phyloP scores from a whole-genome alignment of 768 basidiomycete genomes.

The Baorangia bicolor region DNA sequence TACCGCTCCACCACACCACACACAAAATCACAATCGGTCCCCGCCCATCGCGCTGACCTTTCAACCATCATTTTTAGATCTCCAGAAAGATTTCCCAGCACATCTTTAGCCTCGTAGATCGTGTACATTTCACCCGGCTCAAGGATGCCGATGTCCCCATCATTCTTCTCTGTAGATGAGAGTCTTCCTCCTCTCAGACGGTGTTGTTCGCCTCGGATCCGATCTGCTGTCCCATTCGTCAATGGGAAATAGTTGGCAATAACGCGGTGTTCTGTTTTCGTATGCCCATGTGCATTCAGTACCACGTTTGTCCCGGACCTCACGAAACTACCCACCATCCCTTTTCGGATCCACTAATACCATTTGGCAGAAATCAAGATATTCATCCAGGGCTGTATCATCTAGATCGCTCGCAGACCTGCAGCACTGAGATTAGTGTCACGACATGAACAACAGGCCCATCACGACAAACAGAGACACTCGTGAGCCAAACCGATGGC shows the following conservation, averaged over 20 bases:
- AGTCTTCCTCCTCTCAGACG: conserved; percentile 6
- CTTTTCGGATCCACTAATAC: conserved; percentile 41
- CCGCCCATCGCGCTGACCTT: conserved; percentile 53
- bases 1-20: conserved; percentile 57
- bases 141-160: conserved; percentile 12
- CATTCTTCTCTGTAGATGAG: conserved; percentile 8
- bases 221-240: background rate
- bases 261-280: conserved; percentile 29
- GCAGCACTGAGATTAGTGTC: conserved; percentile 2
- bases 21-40: conserved; percentile 53
- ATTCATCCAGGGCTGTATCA: conserved; percentile 55
- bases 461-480: conserved; percentile 44
- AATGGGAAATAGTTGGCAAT: conserved; percentile 46
- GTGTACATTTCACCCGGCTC: conserved; percentile 61
- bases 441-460: conserved; percentile 6
- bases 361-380: conserved; percentile 62
- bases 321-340: conserved; percentile 24
- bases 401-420: conserved; percentile 57
- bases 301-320: conserved; percentile 11
- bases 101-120: conserved; percentile 68
- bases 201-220: background rate
- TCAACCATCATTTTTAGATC: conserved; percentile 52
- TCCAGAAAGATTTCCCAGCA: conserved; percentile 53
- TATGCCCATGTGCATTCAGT: conserved; percentile 5
- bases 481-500: conserved; percentile 43